Evolutionary conservation across 768 basidiomycete species (phyloP).

Genomic region (Dentipellis fragilis): DNA sequence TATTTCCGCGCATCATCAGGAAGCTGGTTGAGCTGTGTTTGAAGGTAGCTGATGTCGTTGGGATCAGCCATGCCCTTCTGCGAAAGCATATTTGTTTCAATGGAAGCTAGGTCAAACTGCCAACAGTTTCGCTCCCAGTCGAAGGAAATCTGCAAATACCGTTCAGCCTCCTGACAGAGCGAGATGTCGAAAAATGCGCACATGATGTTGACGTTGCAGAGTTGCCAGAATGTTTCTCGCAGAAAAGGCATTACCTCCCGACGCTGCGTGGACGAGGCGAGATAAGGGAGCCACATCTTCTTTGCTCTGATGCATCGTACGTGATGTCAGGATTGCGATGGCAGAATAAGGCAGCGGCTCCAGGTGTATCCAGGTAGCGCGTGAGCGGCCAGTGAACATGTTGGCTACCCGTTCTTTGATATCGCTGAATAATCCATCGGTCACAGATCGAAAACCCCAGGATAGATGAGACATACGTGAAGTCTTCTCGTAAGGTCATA

Average conservation of each 20-base stretch:
- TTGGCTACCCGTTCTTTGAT: slow-evolving; percentile 39
- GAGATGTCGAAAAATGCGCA: slow-evolving; percentile 22
- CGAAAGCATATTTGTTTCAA: slow-evolving; percentile 43
- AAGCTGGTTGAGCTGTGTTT: slow-evolving; percentile 47
- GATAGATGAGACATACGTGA: slow-evolving; percentile 25
- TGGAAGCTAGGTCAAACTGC: slow-evolving; percentile 50
- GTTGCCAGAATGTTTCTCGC: slow-evolving; percentile 54
- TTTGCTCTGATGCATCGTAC: slow-evolving; percentile 48
- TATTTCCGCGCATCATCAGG: slow-evolving; percentile 58
- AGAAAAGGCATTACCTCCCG: slow-evolving; percentile 64
- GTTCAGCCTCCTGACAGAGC: background rate
- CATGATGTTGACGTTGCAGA: slow-evolving; percentile 53
- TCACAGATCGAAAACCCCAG: background rate
- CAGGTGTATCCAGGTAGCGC: slow-evolving; percentile 58
- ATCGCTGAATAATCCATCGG: slow-evolving; percentile 23
- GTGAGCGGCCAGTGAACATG: slow-evolving; percentile 49
- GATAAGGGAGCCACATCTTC: slow-evolving; percentile 47
- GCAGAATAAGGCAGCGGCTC: slow-evolving; percentile 51
- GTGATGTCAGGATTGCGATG: slow-evolving; percentile 48
- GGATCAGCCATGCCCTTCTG: slow-evolving; percentile 46
- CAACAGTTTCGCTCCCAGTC: slow-evolving; percentile 57
- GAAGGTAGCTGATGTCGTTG: slow-evolving; percentile 51
- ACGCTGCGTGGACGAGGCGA: slow-evolving; percentile 43
- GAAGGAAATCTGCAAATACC: slow-evolving; percentile 42
- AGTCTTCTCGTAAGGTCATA: slow-evolving; percentile 47